These are phyloP conservation scores for Chamaenerion angustifolium DNA, from an alignment of 345 rosid genomes.

Conservation along the genomic window DNA sequence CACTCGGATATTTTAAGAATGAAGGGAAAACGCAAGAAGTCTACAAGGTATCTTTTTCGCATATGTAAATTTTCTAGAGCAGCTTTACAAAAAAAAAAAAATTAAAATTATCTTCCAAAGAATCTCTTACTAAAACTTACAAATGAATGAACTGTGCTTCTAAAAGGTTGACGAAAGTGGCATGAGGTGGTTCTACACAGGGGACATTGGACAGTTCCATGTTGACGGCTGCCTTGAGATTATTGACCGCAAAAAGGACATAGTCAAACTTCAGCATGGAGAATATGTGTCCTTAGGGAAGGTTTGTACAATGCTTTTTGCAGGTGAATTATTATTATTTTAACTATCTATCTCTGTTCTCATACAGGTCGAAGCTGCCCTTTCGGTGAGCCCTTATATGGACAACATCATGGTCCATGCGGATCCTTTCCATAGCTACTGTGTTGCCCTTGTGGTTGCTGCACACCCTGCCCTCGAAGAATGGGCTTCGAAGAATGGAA, in stretches of 20 bases:
- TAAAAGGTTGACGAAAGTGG: slow-evolving; percentile 73
- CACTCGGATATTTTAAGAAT: slow-evolving; percentile 74
- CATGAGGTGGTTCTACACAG: slow-evolving; percentile 73
- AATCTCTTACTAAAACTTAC: too few relatives aligned
- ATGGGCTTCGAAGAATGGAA: slow-evolving; percentile 57
- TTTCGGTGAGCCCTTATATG: slow-evolving; percentile 38
- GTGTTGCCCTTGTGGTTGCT: slow-evolving; percentile 71
- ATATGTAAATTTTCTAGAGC: too few relatives aligned
- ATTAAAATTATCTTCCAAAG: too few relatives aligned
- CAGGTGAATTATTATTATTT: background rate
- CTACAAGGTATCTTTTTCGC: slow-evolving; percentile 41
- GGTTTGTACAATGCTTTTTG: slow-evolving; percentile 21
- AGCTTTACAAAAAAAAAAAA: too few relatives aligned
- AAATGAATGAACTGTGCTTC: background rate
- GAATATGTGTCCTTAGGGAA: slow-evolving; percentile 84
- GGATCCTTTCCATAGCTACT: slow-evolving; percentile 51
- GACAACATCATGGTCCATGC: slow-evolving; percentile 70
- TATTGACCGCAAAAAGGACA: slow-evolving; percentile 88
- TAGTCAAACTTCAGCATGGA: slow-evolving; percentile 91
- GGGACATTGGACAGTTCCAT: slow-evolving; percentile 78
- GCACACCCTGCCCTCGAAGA: slow-evolving; percentile 41
- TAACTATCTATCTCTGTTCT: background rate
- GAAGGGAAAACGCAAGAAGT: slow-evolving; percentile 62
- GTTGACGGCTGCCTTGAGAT: slow-evolving; percentile 89
- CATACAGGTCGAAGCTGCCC: slow-evolving; percentile 70